phyloP scores from a whole-genome alignment of 176 grass and related monocot genomes.

The Lolium multiflorum region DNA sequence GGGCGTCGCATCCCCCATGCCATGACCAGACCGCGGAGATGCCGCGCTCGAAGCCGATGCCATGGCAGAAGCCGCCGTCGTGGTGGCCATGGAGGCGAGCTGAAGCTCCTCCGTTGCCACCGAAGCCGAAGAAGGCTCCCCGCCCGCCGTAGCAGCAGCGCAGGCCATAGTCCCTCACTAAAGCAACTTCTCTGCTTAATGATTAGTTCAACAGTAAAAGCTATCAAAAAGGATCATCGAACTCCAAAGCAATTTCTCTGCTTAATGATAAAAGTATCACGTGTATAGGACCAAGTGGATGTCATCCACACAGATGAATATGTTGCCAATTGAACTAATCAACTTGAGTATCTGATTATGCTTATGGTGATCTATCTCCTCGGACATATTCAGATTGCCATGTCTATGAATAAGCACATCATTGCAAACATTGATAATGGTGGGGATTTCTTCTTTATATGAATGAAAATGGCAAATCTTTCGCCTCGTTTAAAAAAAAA shows the following conservation, averaged over 20 bases:
- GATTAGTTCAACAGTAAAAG: not conserved
- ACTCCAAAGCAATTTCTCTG: not conserved
- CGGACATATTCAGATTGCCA: not conserved
- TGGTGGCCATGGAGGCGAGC: too few relatives aligned
- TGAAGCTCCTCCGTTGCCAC: too few relatives aligned
- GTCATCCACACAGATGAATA: constrained; percentile 1
- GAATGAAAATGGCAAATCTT: too few relatives aligned
- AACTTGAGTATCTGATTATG: not conserved
- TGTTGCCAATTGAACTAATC: not conserved
- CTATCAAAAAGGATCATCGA: not conserved
- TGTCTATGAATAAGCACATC: not conserved
- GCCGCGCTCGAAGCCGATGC: too few relatives aligned
- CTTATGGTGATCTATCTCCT: constrained; percentile 15
- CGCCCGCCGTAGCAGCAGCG: too few relatives aligned
- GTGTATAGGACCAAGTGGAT: constrained; percentile 18
- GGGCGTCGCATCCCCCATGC: too few relatives aligned
- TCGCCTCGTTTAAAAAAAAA: too few relatives aligned
- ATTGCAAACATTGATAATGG: not conserved
- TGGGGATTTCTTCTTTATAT: too few relatives aligned
- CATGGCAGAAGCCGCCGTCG: too few relatives aligned
- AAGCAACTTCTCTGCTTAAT: not conserved
- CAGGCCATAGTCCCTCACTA: not conserved
- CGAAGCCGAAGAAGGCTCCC: too few relatives aligned
- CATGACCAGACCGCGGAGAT: too few relatives aligned
- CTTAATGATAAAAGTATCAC: not conserved